phyloP scores from a whole-genome alignment of 371 early-diverging fungal species.

The Haplosporangium sp. region DNA sequence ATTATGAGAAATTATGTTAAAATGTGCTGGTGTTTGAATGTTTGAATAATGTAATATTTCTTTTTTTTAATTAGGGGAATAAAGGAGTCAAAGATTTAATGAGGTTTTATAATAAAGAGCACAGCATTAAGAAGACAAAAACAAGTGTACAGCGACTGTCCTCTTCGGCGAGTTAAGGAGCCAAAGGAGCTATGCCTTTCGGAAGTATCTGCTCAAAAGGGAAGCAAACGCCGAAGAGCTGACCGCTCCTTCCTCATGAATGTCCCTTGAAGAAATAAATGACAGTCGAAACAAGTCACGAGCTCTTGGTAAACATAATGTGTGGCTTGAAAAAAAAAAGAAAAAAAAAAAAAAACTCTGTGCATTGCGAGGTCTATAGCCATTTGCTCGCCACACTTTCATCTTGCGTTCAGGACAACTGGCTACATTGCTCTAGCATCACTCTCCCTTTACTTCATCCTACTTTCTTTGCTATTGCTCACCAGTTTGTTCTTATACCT shows the following conservation, averaged over 20 bases:
- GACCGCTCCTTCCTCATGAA: background rate
- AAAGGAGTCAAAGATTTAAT: background rate
- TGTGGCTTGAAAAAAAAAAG: constrained; percentile 29
- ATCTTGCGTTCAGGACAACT: constrained; percentile 1
- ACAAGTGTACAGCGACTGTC: background rate
- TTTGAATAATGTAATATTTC: too few relatives aligned
- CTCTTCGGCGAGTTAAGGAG: constrained; percentile 1
- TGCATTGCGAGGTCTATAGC: background rate
- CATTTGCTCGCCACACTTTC: background rate
- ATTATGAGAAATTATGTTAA: constrained; percentile 3
- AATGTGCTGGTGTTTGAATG: background rate
- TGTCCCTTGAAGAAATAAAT: background rate
- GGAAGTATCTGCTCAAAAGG: constrained; percentile 3
- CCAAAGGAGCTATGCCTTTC: constrained; percentile 5
- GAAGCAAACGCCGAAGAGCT: background rate
- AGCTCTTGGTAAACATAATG: constrained; percentile 11
- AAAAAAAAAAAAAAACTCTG: constrained; percentile 18
- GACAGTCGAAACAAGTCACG: background rate
- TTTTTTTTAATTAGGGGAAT: background rate
- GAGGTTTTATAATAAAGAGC: background rate
- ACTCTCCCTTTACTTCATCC: background rate
- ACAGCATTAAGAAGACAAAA: background rate
- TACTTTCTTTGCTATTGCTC: background rate
- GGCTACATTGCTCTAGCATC: background rate
- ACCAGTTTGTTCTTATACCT: background rate